phyloP scores from a whole-genome alignment of 2,329 filamentous ascomycete species.

The Penicillium vulpinum region DNA sequence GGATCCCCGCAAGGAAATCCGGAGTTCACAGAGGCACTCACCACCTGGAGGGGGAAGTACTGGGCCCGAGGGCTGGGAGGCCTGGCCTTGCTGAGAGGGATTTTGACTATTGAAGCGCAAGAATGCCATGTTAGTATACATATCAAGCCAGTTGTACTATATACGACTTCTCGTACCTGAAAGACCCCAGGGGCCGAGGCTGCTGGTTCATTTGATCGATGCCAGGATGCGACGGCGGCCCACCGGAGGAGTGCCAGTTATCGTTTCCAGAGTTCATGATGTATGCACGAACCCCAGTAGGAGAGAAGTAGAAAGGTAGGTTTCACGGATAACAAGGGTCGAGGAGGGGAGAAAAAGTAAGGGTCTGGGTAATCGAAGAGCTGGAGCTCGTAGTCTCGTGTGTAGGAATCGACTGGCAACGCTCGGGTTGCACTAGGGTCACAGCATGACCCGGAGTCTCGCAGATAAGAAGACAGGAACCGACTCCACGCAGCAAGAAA shows the following conservation, averaged over 20 bases:
- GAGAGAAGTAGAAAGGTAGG: slow-evolving; percentile 8
- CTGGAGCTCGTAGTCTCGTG: slow-evolving; percentile 21
- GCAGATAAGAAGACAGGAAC: slow-evolving; percentile 8
- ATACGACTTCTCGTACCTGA: slow-evolving; percentile 39
- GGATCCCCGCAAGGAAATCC: not conserved
- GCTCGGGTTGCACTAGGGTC: slow-evolving; percentile 21
- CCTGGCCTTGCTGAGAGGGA: slow-evolving; percentile 40
- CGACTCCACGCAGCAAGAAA: slow-evolving; percentile 8
- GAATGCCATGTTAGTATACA: slow-evolving; percentile 13
- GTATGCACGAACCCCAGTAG: slow-evolving; percentile 23
- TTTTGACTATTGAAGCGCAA: slow-evolving; percentile 35
- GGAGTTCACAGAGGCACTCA: slow-evolving; percentile 26
- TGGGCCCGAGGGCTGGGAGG: slow-evolving; percentile 39
- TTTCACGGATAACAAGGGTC: slow-evolving; percentile 14
- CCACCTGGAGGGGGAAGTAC: slow-evolving; percentile 43
- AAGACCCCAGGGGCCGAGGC: slow-evolving; percentile 45
- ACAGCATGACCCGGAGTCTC: slow-evolving; percentile 24
- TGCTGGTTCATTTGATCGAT: slow-evolving; percentile 47
- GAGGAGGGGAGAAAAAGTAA: slow-evolving; percentile 15
- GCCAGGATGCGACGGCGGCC: slow-evolving; percentile 43
- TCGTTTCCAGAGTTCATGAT: slow-evolving; percentile 47
- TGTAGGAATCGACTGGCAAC: slow-evolving; percentile 16
- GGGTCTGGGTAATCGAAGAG: slow-evolving; percentile 13
- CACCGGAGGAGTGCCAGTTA: slow-evolving; percentile 45
- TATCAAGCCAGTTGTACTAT: not conserved